A percentile compares a stretch with the other conserved stretches of the same genome.
phyloP scores from a whole-genome alignment of 1,139 yeast species.

The Hemisphaericaspora subhashii region DNA sequence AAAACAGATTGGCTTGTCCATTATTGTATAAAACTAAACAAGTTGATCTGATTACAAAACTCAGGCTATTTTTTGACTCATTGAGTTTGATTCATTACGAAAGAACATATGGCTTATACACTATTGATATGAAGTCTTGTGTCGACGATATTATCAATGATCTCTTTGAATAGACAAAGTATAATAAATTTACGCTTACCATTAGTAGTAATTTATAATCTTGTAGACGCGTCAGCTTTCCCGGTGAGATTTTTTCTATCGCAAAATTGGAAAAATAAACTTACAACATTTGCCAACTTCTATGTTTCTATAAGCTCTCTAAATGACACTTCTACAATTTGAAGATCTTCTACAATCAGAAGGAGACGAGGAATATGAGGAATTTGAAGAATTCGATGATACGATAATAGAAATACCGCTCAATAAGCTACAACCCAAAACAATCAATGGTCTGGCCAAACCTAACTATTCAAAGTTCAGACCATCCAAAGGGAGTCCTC shows the following conservation, averaged over 20 bases:
- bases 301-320: too few relatives aligned
- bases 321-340: not conserved
- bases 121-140: constrained; percentile 50
- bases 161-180: constrained; percentile 11
- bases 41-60: constrained; percentile 46
- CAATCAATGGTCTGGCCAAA: too few relatives aligned
- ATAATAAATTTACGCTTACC: not conserved
- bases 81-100: constrained; percentile 75
- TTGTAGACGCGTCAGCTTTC: too few relatives aligned
- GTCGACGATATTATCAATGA: constrained; percentile 57
- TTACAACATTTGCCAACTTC: too few relatives aligned
- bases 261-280: too few relatives aligned
- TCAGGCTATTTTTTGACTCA: constrained; percentile 70
- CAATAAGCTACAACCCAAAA: too few relatives aligned
- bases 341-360: not conserved
- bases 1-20: constrained; percentile 33
- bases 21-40: constrained; percentile 46
- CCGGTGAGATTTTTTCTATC: too few relatives aligned
- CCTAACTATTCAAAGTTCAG: too few relatives aligned
- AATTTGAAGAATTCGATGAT: constrained; percentile 3
- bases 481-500: too few relatives aligned
- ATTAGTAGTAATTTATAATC: too few relatives aligned
- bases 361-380: not conserved
- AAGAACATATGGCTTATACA: constrained; percentile 57
- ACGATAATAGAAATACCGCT: not conserved